Evolutionary conservation across 768 basidiomycete genomes (phyloP), one percentile per base, ranked within the genome.

Genomic region (Hirschioporus abietinus): DNA sequence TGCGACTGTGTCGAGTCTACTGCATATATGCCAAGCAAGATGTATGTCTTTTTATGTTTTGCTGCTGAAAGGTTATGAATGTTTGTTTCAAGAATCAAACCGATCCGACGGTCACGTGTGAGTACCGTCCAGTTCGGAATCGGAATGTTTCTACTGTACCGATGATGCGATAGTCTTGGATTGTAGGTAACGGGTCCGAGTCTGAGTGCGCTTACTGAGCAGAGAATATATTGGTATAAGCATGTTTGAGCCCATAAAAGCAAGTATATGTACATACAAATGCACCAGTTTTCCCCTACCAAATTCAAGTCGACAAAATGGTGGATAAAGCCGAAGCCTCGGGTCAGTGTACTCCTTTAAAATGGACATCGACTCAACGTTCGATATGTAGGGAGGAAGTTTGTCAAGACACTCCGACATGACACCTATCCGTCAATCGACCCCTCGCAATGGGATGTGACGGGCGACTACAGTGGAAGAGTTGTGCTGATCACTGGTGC

Each of bases 401-500:
- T 52, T 20, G 42, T 52, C 42, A 52, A 52, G 12, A 52, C 42
- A 15, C 42, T 52, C 42, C 12, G 42, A 52, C 71, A 73, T 72
- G 61, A 60, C 66, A 66, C 71, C 42, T 76, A 76, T 65, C 72
- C 74, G 0, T 71, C 69, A 12, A 75, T 77, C 17, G 72, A 72
- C 63, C 74, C 74, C 12, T 5, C 4, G 12, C 42, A 52, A 52
- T 52, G 42, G 42, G 42, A 1, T 20, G 42, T 15, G 12, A 52
- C 15, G 42, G 42, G 42, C 3, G 42, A 52, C 20, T 52, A 15
- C 12, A 10, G 5, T 6, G 75, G 72, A 15, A 73, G 73, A 66
- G 73, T 76, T 18, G 73, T 75, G 34, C 67, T 77, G 66, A 64
- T 72, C 59, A 71, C 74, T 15, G 75, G 75, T 30, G 72, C 72